A percentile compares a stretch with the other conserved stretches of the same genome.
phyloP scores from a whole-genome alignment of 164 flowering plant species.

The Liquidambar formosana region DNA sequence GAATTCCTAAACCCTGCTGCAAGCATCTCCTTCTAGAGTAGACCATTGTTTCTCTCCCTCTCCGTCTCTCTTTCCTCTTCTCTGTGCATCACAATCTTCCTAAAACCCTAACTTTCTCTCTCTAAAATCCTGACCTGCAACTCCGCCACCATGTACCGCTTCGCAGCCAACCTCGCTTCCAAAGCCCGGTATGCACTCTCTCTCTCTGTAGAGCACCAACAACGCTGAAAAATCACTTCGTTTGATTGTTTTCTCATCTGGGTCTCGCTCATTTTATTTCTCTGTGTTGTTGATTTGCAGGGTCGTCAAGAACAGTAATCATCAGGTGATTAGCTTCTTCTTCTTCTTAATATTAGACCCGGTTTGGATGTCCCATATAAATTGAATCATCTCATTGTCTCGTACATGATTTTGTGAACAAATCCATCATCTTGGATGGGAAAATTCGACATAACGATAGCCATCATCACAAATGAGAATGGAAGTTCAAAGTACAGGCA shows the following conservation, averaged over 20 bases:
- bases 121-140: neutral
- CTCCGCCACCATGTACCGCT: constrained; percentile 40
- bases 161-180: constrained; percentile 51
- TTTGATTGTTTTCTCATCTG: neutral
- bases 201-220: too few relatives aligned
- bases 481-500: too few relatives aligned
- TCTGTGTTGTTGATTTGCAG: constrained; percentile 23
- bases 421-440: too few relatives aligned
- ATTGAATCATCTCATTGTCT: too few relatives aligned
- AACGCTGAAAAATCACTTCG: neutral
- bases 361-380: too few relatives aligned
- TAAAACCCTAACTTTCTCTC: neutral
- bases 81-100: too few relatives aligned
- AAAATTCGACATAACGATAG: too few relatives aligned
- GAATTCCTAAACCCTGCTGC: constrained; percentile 31
- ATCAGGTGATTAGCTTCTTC: constrained; percentile 32
- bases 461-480: too few relatives aligned
- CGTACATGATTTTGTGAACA: too few relatives aligned
- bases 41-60: neutral
- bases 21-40: constrained; percentile 20
- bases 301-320: constrained; percentile 35
- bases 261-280: neutral
- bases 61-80: neutral
- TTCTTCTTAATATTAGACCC: neutral
- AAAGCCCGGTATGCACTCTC: constrained; percentile 40